Conservation (phyloP, 441 rosid species). For the Sinapis alba region DNA sequence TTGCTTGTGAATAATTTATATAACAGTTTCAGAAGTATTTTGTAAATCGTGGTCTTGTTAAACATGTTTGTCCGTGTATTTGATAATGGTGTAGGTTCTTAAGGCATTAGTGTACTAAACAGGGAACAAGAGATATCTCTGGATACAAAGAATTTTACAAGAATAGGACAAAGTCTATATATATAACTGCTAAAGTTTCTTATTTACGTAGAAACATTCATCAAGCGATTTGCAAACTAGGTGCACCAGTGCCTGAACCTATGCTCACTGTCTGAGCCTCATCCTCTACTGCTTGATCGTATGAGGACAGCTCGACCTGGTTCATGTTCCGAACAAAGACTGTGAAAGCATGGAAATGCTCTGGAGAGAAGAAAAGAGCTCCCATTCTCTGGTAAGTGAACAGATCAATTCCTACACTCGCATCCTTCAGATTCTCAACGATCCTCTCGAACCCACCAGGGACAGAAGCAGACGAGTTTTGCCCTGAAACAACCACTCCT, state of each 20-base stretch:
- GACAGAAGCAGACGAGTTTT: conserved; percentile 55
- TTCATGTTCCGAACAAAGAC: conserved; percentile 62
- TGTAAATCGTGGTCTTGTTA: too few relatives aligned
- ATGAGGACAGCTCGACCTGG: conserved; percentile 51
- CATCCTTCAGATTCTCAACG: conserved; percentile 52
- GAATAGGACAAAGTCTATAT: conserved; percentile 4
- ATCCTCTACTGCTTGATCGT: conserved; percentile 58
- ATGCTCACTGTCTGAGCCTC: conserved; percentile 18
- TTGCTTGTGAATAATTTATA: too few relatives aligned
- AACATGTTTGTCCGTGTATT: too few relatives aligned
- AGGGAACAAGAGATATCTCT: too few relatives aligned
- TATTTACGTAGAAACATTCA: conserved; percentile 10
- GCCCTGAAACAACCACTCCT: conserved; percentile 71
- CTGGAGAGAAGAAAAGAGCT: conserved; percentile 91
- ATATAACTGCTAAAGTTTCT: conserved; percentile 2
- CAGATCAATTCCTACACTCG: conserved; percentile 45
- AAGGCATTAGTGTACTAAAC: too few relatives aligned
- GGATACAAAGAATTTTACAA: conserved; percentile 18
- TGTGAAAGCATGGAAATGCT: conserved; percentile 79
- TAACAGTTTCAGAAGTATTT: too few relatives aligned
- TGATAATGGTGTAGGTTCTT: too few relatives aligned
- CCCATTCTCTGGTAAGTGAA: conserved; percentile 96
- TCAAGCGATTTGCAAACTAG: conserved; percentile 37
- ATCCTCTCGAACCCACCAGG: conserved; percentile 68
- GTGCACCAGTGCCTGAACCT: conserved; percentile 29